Percentiles rank a stretch among this genome's conserved stretches.
phyloP scores from a whole-genome alignment of 306 rosid genomes.

The Malus domestica region DNA sequence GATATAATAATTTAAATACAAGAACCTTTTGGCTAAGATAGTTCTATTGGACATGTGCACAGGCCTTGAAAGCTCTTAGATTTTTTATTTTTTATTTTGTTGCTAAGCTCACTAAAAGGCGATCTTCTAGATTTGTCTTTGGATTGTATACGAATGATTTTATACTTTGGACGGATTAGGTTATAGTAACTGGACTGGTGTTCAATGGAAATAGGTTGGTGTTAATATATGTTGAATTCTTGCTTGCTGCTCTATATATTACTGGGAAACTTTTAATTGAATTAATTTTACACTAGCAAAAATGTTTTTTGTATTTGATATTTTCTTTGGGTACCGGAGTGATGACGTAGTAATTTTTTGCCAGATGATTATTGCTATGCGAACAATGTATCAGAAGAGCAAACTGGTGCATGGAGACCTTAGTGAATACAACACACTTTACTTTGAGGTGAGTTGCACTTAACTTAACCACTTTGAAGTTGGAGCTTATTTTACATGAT shows the following conservation, averaged over 20 bases:
- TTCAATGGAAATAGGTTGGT: background rate
- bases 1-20: background rate
- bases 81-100: background rate
- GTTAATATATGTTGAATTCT: background rate
- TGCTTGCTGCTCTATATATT: background rate
- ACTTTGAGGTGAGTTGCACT: slow-evolving; percentile 48
- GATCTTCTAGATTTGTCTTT: background rate
- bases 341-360: slow-evolving; percentile 1
- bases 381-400: slow-evolving; percentile 81
- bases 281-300: background rate
- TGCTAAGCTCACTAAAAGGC: background rate
- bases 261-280: background rate
- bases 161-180: background rate
- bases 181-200: background rate
- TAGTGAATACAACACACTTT: slow-evolving; percentile 83
- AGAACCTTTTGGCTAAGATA: background rate
- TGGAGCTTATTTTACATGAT: background rate
- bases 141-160: background rate
- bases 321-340: background rate
- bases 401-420: slow-evolving; percentile 94
- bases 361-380: slow-evolving; percentile 77
- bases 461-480: background rate
- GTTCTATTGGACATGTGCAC: background rate
- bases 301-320: background rate
- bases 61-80: background rate